phyloP scores from a whole-genome alignment of 139 green algal species.

The Closterium sp. region DNA sequence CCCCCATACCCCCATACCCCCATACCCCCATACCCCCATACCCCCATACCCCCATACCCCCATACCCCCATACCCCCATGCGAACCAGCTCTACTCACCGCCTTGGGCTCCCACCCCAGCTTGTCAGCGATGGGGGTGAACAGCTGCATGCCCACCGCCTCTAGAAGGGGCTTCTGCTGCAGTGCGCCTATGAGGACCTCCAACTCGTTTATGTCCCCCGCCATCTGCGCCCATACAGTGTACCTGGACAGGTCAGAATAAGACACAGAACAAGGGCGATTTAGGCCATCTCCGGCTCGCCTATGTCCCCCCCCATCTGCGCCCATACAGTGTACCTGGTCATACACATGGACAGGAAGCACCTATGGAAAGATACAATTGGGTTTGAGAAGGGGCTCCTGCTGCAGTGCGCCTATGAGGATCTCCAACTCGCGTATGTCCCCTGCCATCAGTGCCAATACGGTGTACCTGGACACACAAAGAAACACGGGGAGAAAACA shows the following conservation, averaged over 20 bases:
- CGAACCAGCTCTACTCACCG: not conserved
- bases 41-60: no score
- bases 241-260: conserved; percentile 17
- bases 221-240: conserved; percentile 41
- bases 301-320: conserved; percentile 19
- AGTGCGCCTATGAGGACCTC: conserved; percentile 6
- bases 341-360: no score
- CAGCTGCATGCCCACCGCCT: conserved; percentile 25
- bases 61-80: no score
- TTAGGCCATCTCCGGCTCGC: conserved; percentile 28
- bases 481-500: no score
- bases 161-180: conserved; percentile 1
- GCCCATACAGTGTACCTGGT: conserved; percentile 39
- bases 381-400: no score
- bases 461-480: conserved; percentile 21
- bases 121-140: conserved; percentile 12
- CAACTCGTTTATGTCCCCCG: conserved; percentile 31
- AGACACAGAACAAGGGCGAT: no score
- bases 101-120: conserved; percentile 32
- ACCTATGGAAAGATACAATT: no score
- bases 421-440: conserved; percentile 34
- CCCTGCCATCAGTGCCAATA: conserved; percentile 23
- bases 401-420: not conserved
- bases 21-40: no score
- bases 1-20: no score